Evolutionary conservation across 2,329 filamentous ascomycete genomes (phyloP).

Genomic region (Exophiala alcalophila): DNA sequence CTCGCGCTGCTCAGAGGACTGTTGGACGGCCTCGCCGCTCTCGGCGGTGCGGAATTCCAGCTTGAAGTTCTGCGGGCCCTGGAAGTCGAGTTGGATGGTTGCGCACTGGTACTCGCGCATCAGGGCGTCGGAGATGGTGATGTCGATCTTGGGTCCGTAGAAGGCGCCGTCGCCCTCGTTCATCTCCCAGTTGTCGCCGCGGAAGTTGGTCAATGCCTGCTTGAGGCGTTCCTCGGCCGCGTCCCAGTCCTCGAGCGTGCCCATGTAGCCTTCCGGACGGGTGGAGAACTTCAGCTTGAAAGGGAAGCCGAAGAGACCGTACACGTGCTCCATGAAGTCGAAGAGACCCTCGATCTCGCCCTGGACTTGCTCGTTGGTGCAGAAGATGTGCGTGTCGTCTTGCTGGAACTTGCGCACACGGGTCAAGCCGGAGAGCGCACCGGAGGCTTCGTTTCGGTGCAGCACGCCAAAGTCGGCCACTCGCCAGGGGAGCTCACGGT

Average conservation of each 20-base stretch:
- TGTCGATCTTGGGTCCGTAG: conserved; percentile 98
- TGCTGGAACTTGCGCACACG: conserved; percentile 92
- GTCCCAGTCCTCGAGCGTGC: conserved; percentile 83
- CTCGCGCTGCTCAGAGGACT: conserved; percentile 32
- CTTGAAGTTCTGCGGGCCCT: conserved; percentile 79
- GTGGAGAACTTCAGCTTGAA: conserved; percentile 97
- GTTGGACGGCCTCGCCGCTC: conserved; percentile 46
- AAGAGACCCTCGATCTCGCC: conserved; percentile 79
- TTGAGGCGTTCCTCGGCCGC: conserved; percentile 78
- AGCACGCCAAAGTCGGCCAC: conserved; percentile 95
- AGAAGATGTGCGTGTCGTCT: conserved; percentile 96
- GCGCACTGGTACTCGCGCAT: conserved; percentile 83
- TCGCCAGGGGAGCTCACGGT: conserved; percentile 84
- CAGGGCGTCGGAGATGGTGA: conserved; percentile 86
- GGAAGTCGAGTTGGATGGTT: conserved; percentile 92
- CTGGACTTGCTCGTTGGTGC: conserved; percentile 71
- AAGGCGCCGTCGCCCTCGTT: conserved; percentile 96
- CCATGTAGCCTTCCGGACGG: conserved; percentile 82
- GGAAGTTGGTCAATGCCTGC: conserved; percentile 75
- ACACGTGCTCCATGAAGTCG: conserved; percentile 78
- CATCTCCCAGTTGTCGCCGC: conserved; percentile 74
- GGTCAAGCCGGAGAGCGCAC: conserved; percentile 84
- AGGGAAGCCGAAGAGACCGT: conserved; percentile 78
- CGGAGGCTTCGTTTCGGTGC: conserved; percentile 92
- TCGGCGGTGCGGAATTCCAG: conserved; percentile 81